These are phyloP conservation scores for Venturia asperata DNA, from an alignment of 2,329 filamentous ascomycete genomes.

Conservation along the genomic window DNA sequence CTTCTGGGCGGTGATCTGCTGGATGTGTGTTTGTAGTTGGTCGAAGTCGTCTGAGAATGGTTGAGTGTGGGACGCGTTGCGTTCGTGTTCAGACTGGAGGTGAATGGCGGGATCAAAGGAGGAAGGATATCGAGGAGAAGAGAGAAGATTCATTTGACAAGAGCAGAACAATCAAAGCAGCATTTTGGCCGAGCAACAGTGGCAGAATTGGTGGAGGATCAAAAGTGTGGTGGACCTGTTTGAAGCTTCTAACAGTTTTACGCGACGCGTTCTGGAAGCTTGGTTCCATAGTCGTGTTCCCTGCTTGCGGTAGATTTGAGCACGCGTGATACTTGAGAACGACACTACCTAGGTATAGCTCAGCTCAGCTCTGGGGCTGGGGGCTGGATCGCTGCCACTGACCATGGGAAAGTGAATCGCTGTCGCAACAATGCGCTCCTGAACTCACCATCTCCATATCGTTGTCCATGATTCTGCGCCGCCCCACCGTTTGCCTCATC, in stretches of 20 bases:
- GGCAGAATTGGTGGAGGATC: not conserved
- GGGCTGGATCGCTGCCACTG: not conserved
- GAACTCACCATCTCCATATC: not conserved
- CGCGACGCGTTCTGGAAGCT: slow-evolving; percentile 1
- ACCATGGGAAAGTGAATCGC: slow-evolving; percentile 6
- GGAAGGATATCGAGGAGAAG: slow-evolving; percentile 30
- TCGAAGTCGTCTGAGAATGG: slow-evolving; percentile 41
- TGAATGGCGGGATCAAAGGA: slow-evolving; percentile 47
- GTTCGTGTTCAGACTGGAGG: slow-evolving; percentile 39
- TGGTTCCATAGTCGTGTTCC: too few species aligned
- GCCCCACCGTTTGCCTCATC: not conserved
- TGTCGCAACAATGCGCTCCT: slow-evolving; percentile 8
- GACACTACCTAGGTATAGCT: too few species aligned
- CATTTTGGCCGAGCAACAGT: not conserved
- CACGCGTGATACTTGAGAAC: not conserved
- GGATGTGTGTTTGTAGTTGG: slow-evolving; percentile 36
- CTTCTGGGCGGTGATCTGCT: slow-evolving; percentile 38
- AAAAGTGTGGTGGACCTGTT: not conserved
- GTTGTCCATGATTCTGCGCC: slow-evolving; percentile 10
- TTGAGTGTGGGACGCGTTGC: slow-evolving; percentile 22
- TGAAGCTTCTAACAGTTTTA: not conserved
- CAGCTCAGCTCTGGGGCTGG: too few species aligned
- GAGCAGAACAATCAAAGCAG: not conserved
- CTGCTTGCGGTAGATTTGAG: not conserved
- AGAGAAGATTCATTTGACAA: not conserved